Evolutionary conservation across 352 stramenopile genomes (phyloP).

Genomic region (Phytophthora nicotianae): DNA sequence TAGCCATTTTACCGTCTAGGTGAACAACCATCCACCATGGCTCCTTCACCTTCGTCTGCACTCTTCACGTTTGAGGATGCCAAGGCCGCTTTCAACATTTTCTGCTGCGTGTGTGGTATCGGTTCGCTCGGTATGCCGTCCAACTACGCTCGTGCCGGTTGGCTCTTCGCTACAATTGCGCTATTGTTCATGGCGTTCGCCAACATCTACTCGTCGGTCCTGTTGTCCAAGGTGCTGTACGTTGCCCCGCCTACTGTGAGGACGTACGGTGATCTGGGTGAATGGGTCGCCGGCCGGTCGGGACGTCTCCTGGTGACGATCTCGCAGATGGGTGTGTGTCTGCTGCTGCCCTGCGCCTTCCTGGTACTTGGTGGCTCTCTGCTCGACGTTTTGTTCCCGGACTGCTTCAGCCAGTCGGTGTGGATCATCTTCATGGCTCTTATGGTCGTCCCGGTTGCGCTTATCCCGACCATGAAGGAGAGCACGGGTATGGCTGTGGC

Average conservation of each 20-base stretch:
- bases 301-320: constrained; percentile 24
- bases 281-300: constrained; percentile 31
- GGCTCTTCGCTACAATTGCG: constrained; percentile 27
- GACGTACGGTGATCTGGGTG: constrained; percentile 35
- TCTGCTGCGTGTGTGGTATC: constrained; percentile 38
- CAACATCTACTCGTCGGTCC: constrained; percentile 35
- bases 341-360: constrained; percentile 33
- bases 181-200: constrained; percentile 34
- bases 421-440: constrained; percentile 43
- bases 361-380: constrained; percentile 30
- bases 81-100: constrained; percentile 34
- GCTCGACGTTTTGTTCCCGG: constrained; percentile 35
- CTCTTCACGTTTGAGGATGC: constrained; percentile 37
- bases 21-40: constrained; percentile 10
- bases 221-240: constrained; percentile 15
- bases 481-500: constrained; percentile 27
- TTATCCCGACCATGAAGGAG: constrained; percentile 38
- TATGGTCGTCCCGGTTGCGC: constrained; percentile 26
- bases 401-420: constrained; percentile 32
- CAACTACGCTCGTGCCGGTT: constrained; percentile 35
- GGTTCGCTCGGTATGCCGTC: constrained; percentile 37
- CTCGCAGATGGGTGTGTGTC: constrained; percentile 33
- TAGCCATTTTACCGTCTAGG: constrained; percentile 16
- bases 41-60: constrained; percentile 14
- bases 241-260: constrained; percentile 23